Conservation (phyloP, 805 yeast genomes). For the Kluyveromyces dobzhanskii region DNA sequence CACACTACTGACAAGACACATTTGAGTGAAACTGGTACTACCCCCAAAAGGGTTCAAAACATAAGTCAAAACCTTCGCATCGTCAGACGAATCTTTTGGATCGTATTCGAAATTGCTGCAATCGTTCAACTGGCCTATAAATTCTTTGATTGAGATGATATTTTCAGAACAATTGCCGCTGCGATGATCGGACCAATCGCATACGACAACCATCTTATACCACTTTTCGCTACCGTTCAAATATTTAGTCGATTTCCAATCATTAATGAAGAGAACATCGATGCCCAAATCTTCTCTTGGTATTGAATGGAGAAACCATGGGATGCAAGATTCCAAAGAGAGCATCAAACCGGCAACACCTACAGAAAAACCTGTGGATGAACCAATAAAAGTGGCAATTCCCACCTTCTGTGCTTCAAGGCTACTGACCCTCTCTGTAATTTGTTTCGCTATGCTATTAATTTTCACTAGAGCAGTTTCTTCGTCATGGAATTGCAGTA, state of each 20-base stretch:
- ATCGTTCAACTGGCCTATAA: constrained; percentile 10
- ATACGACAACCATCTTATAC: constrained; percentile 29
- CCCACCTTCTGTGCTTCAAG: constrained; percentile 19
- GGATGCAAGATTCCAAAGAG: constrained; percentile 29
- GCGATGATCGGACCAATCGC: constrained; percentile 12
- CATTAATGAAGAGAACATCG: constrained; percentile 28
- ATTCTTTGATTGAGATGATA: constrained; percentile 22
- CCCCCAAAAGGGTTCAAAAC: constrained; percentile 16
- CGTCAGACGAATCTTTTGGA: constrained; percentile 28
- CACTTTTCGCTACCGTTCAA: constrained; percentile 21
- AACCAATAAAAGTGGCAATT: constrained; percentile 22
- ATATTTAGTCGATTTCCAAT: constrained; percentile 17
- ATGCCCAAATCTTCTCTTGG: constrained; percentile 22
- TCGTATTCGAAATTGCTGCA: constrained; percentile 22
- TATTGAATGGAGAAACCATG: constrained; percentile 33
- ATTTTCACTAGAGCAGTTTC: constrained; percentile 9
- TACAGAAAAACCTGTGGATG: constrained; percentile 31
- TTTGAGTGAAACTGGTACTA: constrained; percentile 38
- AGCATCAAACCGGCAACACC: constrained; percentile 38
- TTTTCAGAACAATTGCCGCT: constrained; percentile 5
- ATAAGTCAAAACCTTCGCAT: constrained; percentile 29
- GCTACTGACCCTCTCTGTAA: constrained; percentile 9
- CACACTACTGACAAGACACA: constrained; percentile 43
- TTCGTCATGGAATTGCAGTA: constrained; percentile 19
- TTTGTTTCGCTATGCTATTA: constrained; percentile 19